These are phyloP conservation scores for Takashimella tepidaria DNA, from an alignment of 1,284 basidiomycete species.

Conservation along the genomic window DNA sequence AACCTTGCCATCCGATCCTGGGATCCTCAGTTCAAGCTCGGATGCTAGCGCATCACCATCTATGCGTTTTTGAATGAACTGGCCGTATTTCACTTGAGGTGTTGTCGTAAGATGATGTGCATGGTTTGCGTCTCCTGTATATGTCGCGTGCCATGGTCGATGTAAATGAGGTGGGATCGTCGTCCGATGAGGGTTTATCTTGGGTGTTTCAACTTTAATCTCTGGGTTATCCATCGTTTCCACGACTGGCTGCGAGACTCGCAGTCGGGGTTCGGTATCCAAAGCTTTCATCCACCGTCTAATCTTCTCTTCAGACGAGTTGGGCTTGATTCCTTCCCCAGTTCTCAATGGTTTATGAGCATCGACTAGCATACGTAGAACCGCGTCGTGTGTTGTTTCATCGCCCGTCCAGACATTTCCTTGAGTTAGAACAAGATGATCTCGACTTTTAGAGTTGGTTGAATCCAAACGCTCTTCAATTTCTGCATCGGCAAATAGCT, in stretches of 20 bases:
- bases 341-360: constrained; percentile 72
- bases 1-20: constrained; percentile 54
- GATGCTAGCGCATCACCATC: constrained; percentile 29
- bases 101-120: constrained; percentile 8
- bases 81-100: constrained; percentile 42
- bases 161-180: constrained; percentile 43
- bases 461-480: constrained; percentile 54
- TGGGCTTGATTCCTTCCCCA: constrained; percentile 30
- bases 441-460: constrained; percentile 29
- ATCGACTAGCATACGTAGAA: constrained; percentile 78
- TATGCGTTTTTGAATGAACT: constrained; percentile 26
- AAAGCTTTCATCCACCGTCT: constrained; percentile 50
- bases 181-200: constrained; percentile 28
- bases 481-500: constrained; percentile 65
- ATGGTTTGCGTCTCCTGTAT: constrained; percentile 29
- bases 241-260: not conserved
- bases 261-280: constrained; percentile 30
- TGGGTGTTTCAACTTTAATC: not conserved
- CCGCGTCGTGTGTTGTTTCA: constrained; percentile 64
- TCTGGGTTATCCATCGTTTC: too few species aligned
- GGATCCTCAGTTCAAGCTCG: constrained; percentile 38
- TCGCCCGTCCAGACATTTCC: constrained; percentile 63
- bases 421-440: constrained; percentile 44
- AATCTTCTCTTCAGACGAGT: constrained; percentile 68
- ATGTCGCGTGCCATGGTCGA: constrained; percentile 45